Conservation (phyloP, 805 yeast species). For the Ogataea kodamae region DNA sequence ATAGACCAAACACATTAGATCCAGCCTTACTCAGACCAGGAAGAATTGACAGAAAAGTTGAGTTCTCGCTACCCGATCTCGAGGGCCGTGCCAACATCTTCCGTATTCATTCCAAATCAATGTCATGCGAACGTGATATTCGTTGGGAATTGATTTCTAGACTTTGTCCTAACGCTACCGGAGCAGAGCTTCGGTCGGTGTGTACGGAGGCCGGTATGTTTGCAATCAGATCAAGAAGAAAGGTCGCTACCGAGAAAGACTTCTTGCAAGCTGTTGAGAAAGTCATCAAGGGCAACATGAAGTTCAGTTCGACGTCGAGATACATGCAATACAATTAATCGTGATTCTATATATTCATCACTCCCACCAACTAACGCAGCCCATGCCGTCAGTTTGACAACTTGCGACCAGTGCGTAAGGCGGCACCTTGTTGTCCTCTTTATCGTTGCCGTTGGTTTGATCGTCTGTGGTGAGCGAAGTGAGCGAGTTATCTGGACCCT, state of each 20-base stretch:
- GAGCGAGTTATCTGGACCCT: conserved; percentile 54
- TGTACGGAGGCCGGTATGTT: conserved; percentile 99
- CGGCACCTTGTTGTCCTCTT: conserved; percentile 45
- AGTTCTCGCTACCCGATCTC: conserved; percentile 91
- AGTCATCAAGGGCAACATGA: conserved; percentile 97
- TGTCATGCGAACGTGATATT: conserved; percentile 96
- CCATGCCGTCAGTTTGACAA: conserved; percentile 96
- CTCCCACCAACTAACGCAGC: conserved; percentile 96
- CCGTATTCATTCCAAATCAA: conserved; percentile 94
- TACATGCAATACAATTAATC: conserved; percentile 93
- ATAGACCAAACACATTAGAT: conserved; percentile 95
- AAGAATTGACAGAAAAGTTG: conserved; percentile 97
- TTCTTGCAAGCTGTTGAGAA: conserved; percentile 96
- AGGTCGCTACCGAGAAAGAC: conserved; percentile 97
- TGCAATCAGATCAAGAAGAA: conserved; percentile 97
- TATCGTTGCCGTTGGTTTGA: conserved; percentile 23
- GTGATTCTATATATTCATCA: conserved; percentile 4
- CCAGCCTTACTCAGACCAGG: conserved; percentile 98
- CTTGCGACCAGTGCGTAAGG: conserved; percentile 85
- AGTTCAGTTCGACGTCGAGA: conserved; percentile 94
- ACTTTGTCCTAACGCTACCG: conserved; percentile 96
- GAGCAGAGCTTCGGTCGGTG: conserved; percentile 97
- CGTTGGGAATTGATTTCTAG: conserved; percentile 98
- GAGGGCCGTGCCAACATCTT: conserved; percentile 98
- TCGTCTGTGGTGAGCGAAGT: conserved; percentile 26